Conservation (phyloP, 768 basidiomycete species). For the Psilocybe subaeruginosa region DNA sequence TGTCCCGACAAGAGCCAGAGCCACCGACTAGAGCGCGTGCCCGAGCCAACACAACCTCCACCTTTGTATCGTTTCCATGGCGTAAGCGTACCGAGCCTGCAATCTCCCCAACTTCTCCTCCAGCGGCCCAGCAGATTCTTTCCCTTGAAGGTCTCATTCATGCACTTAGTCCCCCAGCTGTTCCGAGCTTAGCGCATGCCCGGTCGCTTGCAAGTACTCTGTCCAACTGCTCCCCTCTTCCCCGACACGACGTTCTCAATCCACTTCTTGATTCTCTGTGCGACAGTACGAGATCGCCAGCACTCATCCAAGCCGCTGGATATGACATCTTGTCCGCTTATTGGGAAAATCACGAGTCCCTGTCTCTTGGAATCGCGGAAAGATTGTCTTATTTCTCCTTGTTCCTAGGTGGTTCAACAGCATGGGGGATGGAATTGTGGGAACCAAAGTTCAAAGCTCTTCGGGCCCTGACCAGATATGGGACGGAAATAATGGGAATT, state of each 20-base stretch:
- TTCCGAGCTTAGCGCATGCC: constrained; percentile 69
- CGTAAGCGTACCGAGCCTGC: constrained; percentile 25
- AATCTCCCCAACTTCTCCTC: constrained; percentile 22
- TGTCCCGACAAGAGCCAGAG: constrained; percentile 35
- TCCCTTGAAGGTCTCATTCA: constrained; percentile 44
- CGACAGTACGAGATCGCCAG: constrained; percentile 47
- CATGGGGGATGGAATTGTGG: constrained; percentile 73
- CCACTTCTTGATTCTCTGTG: constrained; percentile 69
- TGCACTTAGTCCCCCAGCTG: constrained; percentile 54
- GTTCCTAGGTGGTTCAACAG: constrained; percentile 47
- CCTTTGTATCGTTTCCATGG: constrained; percentile 29
- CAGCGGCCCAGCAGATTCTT: constrained; percentile 31
- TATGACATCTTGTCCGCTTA: constrained; percentile 75
- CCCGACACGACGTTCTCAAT: constrained; percentile 52
- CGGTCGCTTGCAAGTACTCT: constrained; percentile 58
- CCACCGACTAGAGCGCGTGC: constrained; percentile 26
- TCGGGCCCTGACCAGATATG: constrained; percentile 62
- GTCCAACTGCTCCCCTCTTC: constrained; percentile 55
- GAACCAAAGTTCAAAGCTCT: constrained; percentile 72
- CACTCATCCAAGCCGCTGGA: constrained; percentile 64
- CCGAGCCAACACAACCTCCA: constrained; percentile 38
- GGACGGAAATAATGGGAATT: constrained; percentile 64
- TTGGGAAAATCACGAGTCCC: constrained; percentile 60
- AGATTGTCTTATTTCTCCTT: constrained; percentile 66
- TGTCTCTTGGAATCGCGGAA: constrained; percentile 54